Evolutionary conservation across 2,329 filamentous ascomycete genomes (phyloP).

Genomic region (Coniella vitis): DNA sequence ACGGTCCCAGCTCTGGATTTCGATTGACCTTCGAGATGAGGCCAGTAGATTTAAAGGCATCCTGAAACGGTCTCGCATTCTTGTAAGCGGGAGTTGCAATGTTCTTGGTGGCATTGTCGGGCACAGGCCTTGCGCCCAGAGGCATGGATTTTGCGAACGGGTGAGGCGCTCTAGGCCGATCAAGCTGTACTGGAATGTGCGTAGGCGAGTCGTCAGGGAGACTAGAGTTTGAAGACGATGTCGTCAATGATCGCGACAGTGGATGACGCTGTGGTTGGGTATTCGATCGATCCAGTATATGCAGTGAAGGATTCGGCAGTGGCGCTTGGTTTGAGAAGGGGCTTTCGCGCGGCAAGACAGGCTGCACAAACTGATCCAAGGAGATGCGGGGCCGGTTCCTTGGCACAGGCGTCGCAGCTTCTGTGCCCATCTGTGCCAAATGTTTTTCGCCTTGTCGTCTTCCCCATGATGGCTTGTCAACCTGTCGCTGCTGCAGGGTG

Average conservation of each 20-base stretch:
- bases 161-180: conserved; percentile 38
- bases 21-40: conserved; percentile 92
- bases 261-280: conserved; percentile 61
- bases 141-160: conserved; percentile 71
- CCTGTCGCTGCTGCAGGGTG: conserved; percentile 77
- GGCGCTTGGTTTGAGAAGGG: conserved; percentile 52
- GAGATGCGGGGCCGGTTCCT: conserved; percentile 67
- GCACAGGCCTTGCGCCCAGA: conserved; percentile 48
- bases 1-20: conserved; percentile 59
- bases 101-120: conserved; percentile 39
- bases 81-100: conserved; percentile 77
- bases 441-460: conserved; percentile 52
- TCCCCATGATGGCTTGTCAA: conserved; percentile 59
- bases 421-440: conserved; percentile 42
- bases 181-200: conserved; percentile 50
- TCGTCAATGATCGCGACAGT: conserved; percentile 77
- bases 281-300: conserved; percentile 36
- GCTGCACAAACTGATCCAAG: conserved; percentile 68
- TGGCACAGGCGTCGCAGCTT: conserved; percentile 49
- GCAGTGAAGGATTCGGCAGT: conserved; percentile 47
- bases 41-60: conserved; percentile 90
- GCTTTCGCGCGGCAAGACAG: conserved; percentile 50
- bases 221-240: conserved; percentile 78
- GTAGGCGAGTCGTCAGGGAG: conserved; percentile 66
- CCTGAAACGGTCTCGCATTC: conserved; percentile 66